These are phyloP conservation scores for Fusarium proliferatum DNA, from an alignment of 2,329 filamentous ascomycete genomes.

Conservation along the genomic window DNA sequence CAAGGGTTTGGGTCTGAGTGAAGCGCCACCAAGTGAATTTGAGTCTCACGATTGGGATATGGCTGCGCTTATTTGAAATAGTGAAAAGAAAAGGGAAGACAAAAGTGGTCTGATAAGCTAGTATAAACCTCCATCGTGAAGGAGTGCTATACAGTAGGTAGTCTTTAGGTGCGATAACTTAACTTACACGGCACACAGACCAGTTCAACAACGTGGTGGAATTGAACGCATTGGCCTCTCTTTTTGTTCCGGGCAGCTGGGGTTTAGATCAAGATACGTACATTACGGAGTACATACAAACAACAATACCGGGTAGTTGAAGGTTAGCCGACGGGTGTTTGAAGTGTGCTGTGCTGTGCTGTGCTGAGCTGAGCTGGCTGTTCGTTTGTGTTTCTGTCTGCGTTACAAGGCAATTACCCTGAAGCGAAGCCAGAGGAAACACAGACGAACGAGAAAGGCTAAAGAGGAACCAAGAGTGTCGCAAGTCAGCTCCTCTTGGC, in stretches of 20 bases:
- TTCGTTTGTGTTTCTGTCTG: slow-evolving; percentile 34
- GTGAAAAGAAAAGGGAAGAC: not conserved
- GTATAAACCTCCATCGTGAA: not conserved
- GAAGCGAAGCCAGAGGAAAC: slow-evolving; percentile 14
- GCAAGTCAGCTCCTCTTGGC: slow-evolving; percentile 30
- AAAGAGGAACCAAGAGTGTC: slow-evolving; percentile 7
- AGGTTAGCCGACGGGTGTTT: too few species aligned
- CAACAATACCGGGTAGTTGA: not conserved
- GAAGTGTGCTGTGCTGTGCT: not conserved
- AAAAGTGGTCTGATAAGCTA: slow-evolving; percentile 4
- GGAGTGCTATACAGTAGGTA: too few species aligned
- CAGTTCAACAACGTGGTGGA: slow-evolving; percentile 24
- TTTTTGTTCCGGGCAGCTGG: not conserved
- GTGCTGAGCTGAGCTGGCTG: slow-evolving; percentile 10
- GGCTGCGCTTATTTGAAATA: slow-evolving; percentile 22
- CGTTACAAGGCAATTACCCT: slow-evolving; percentile 18
- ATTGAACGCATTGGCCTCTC: slow-evolving; percentile 8
- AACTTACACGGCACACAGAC: slow-evolving; percentile 14
- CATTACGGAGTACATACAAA: not conserved
- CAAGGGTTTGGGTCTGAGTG: slow-evolving; percentile 25
- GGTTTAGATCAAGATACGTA: not conserved
- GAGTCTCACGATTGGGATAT: not conserved
- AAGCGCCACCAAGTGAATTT: slow-evolving; percentile 8
- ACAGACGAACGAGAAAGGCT: not conserved
- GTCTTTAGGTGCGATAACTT: not conserved